Evolutionary conservation across 2,329 filamentous ascomycete species (phyloP), one percentile per base, ranked within the genome.

Genomic region (Sarocladium strictum): DNA sequence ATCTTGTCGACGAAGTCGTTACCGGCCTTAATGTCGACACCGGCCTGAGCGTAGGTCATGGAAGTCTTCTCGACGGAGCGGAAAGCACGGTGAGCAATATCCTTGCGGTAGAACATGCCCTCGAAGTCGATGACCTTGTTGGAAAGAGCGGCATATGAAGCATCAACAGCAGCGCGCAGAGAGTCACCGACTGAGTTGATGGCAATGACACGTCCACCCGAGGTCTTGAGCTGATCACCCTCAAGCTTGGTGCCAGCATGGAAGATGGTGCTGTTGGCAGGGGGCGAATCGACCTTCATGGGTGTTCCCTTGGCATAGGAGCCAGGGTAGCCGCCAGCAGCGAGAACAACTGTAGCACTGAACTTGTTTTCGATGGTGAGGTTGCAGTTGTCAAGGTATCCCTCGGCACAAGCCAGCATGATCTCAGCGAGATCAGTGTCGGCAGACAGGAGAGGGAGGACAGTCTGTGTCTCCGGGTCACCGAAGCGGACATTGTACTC

Each of bases 401-500:
- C 85, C 53, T 87, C 81, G 9, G 87, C 83, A 69, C 90, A 96
- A 54, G 91, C 90, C 43, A 92, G 76, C 87, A 97, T 92, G 57
- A 97, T 80, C 67, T 93, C 84, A 1, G 90, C 92, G 51, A 97
- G 78, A 70, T 97, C 92, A 21, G 87, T 90, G 58, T 94, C 85
- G 54, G 79, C 72, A 47, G 81, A 86, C 64, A 97, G 78, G 17
- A 97, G 77, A 10, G 89, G 85, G 11, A 97, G 76, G 19, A 96
- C 78, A 2, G 88, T 94, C 73, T 96, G 90, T 0, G 90, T 94
- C 72, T 96, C 92, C 2, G 92, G 92, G 66, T 96, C 91, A 49
- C 92, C 92, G 65, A 95, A 95, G 55, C 92, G 85, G 51, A 96
- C 90, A 63, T 96, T 96, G 76, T 96, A 97, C 71, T 96, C 91